Percentiles rank a stretch among this genome's conserved stretches.
Conservation (phyloP, 2,329 filamentous ascomycete species). For the Sporothrix dimorphospora region DNA sequence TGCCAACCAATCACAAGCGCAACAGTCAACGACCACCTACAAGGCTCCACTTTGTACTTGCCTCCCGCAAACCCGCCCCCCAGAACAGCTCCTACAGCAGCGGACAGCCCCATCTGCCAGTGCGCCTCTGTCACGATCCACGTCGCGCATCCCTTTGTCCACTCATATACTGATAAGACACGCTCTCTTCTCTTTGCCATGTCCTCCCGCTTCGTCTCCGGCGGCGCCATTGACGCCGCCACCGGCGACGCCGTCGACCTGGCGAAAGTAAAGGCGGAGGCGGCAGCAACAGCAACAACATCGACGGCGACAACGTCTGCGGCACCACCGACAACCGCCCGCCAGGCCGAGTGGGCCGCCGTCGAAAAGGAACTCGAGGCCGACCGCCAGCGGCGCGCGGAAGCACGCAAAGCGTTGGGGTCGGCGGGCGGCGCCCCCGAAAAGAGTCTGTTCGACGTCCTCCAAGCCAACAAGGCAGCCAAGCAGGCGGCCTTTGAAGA, state of each 20-base stretch:
- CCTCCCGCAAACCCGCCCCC: not conserved
- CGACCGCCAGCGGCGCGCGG: slow-evolving; percentile 57
- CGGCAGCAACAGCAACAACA: not conserved
- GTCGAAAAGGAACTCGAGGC: slow-evolving; percentile 68
- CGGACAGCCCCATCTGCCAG: not conserved
- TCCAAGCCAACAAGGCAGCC: slow-evolving; percentile 83
- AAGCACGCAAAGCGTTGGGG: slow-evolving; percentile 45
- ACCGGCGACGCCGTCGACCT: slow-evolving; percentile 38
- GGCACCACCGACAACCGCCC: not conserved
- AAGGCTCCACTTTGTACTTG: not conserved
- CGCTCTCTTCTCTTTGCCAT: too few relatives aligned
- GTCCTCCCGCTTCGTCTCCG: slow-evolving; percentile 60
- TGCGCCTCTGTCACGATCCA: too few relatives aligned
- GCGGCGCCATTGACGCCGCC: slow-evolving; percentile 53
- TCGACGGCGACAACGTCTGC: not conserved
- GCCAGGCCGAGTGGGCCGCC: slow-evolving; percentile 60
- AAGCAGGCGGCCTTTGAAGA: slow-evolving; percentile 85
- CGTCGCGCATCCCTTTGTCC: too few relatives aligned
- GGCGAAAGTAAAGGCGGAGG: not conserved
- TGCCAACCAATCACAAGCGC: not conserved
- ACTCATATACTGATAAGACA: too few relatives aligned
- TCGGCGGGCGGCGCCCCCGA: slow-evolving; percentile 50
- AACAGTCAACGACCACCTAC: not conserved
- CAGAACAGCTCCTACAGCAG: too few relatives aligned
- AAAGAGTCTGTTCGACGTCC: slow-evolving; percentile 70